phyloP scores from a whole-genome alignment of 495 filamentous ascomycete genomes.

The Aspergillus nanangensis region DNA sequence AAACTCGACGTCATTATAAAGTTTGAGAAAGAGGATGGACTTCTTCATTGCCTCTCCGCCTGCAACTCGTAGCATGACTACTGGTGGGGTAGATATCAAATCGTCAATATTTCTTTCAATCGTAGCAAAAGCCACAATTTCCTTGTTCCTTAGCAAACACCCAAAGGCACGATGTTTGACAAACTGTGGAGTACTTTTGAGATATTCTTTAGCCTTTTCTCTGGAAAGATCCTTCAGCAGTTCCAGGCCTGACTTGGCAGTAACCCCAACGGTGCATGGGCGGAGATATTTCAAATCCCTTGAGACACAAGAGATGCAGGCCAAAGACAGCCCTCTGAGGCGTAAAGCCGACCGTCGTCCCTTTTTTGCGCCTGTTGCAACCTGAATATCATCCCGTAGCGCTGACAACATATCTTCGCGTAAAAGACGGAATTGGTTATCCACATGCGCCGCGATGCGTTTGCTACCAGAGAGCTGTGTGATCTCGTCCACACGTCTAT shows the following conservation, averaged over 20 bases:
- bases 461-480: conserved; percentile 13
- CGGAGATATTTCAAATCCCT: conserved; percentile 17
- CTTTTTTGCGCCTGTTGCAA: conserved; percentile 37
- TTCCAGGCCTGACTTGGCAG: conserved; percentile 40
- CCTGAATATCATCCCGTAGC: conserved; percentile 56
- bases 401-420: conserved; percentile 71
- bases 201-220: conserved; percentile 30
- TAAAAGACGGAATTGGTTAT: conserved; percentile 76
- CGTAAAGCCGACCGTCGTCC: conserved; percentile 25
- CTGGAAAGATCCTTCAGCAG: conserved; percentile 29
- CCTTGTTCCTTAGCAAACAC: conserved; percentile 46
- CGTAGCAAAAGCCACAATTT: conserved; percentile 58
- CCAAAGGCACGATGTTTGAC: conserved; percentile 59
- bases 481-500: conserved; percentile 42
- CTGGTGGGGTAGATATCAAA: conserved; percentile 40
- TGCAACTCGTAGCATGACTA: conserved; percentile 49
- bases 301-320: conserved; percentile 25
- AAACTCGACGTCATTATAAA: conserved; percentile 29
- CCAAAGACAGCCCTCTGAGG: conserved; percentile 24
- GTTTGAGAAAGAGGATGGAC: conserved; percentile 32
- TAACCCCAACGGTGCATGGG: conserved; percentile 42
- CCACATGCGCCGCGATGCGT: conserved; percentile 52
- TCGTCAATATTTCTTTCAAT: conserved; percentile 54
- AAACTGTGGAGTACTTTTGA: conserved; percentile 44
- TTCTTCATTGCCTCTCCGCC: conserved; percentile 40